phyloP scores from a whole-genome alignment of 1,284 basidiomycete genomes.

The Cutaneotrichosporon spelunceum region DNA sequence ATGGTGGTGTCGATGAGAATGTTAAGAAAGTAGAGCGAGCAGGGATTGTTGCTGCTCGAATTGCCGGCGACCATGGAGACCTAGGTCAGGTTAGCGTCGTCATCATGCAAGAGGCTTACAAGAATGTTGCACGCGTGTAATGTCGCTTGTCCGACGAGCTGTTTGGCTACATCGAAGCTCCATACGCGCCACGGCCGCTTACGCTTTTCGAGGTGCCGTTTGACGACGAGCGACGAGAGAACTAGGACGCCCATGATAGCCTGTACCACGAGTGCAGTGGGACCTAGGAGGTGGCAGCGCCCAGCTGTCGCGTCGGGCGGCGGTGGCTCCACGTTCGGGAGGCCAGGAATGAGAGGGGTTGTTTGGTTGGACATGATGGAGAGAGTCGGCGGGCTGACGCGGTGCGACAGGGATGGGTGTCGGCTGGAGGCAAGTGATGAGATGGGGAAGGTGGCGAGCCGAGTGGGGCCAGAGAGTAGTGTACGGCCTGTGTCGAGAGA shows the following conservation, averaged over 20 bases:
- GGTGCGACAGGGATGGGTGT: not conserved
- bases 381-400: not conserved
- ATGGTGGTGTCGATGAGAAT: slow-evolving; percentile 89
- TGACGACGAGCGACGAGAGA: slow-evolving; percentile 77
- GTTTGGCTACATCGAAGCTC: slow-evolving; percentile 86
- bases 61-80: slow-evolving; percentile 57
- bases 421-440: not conserved
- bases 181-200: slow-evolving; percentile 88
- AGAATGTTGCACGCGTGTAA: slow-evolving; percentile 84
- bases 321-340: slow-evolving; percentile 47
- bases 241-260: slow-evolving; percentile 73
- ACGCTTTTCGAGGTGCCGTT: slow-evolving; percentile 78
- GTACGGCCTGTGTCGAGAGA: not conserved
- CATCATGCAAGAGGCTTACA: slow-evolving; percentile 50
- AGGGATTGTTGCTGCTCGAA: slow-evolving; percentile 71
- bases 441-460: not conserved
- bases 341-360: slow-evolving; percentile 9
- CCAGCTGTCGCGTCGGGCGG: slow-evolving; percentile 53
- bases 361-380: not conserved
- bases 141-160: slow-evolving; percentile 85
- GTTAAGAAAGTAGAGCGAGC: slow-evolving; percentile 89
- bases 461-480: not conserved
- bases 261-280: slow-evolving; percentile 52
- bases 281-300: slow-evolving; percentile 53
- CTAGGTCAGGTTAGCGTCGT: slow-evolving; percentile 23